Conservation (phyloP, 2,329 filamentous ascomycete genomes). For the Diaporthe batatas region DNA sequence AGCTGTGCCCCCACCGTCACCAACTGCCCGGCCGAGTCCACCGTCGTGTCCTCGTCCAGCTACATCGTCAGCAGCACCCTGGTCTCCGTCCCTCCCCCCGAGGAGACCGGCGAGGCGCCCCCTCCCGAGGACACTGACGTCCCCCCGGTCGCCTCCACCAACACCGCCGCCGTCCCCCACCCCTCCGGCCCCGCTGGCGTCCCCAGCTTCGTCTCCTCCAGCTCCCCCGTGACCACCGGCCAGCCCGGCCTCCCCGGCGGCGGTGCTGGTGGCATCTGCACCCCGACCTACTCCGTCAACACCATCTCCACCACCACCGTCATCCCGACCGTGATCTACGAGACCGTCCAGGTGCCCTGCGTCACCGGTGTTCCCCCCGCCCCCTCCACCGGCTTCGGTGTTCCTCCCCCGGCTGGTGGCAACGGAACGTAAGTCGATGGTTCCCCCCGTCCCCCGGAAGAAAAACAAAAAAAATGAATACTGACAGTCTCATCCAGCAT, state of each 20-base stretch:
- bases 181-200: constrained; percentile 39
- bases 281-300: constrained; percentile 58
- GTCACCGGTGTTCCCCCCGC: constrained; percentile 48
- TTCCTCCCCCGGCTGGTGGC: constrained; percentile 46
- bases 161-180: constrained; percentile 42
- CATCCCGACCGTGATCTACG: constrained; percentile 67
- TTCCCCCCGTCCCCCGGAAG: not conserved
- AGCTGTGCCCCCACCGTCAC: constrained; percentile 67
- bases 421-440: constrained; percentile 50
- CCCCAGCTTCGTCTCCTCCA: constrained; percentile 36
- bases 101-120: constrained; percentile 43
- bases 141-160: constrained; percentile 42
- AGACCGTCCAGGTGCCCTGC: constrained; percentile 60
- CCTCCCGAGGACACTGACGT: constrained; percentile 37
- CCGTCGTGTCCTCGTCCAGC: constrained; percentile 54
- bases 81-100: constrained; percentile 53
- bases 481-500: constrained; percentile 46
- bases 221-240: constrained; percentile 42
- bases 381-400: constrained; percentile 43
- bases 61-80: constrained; percentile 53
- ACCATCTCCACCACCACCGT: constrained; percentile 71
- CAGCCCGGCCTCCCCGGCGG: constrained; percentile 41
- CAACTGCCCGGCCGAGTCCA: constrained; percentile 60
- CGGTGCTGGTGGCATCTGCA: constrained; percentile 49
- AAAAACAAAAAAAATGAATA: not conserved